phyloP scores from a whole-genome alignment of 73 alveolate genomes.

The Tetrahymena thermophila region DNA sequence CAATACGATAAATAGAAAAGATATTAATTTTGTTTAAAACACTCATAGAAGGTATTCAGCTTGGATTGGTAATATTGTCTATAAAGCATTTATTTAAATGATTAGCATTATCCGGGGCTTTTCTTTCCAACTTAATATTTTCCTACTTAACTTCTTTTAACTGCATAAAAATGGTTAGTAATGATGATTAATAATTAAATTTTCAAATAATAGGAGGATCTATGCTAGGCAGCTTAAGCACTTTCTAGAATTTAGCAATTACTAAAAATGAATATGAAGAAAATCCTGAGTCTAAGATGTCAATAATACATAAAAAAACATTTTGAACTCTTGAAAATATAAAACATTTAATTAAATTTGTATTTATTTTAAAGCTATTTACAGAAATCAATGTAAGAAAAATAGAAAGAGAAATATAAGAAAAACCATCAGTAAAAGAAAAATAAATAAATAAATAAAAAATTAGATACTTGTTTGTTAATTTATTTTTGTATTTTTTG shows the following conservation, averaged over 20 bases:
- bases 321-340: neutral
- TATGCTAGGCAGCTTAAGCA: conserved; percentile 33
- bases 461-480: too few species aligned
- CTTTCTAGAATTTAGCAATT: conserved; percentile 27
- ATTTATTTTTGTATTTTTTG: too few species aligned
- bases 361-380: too few species aligned
- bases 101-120: too few species aligned
- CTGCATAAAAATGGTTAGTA: neutral
- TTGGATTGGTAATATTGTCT: conserved; percentile 18
- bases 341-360: too few species aligned
- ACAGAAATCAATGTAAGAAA: too few species aligned
- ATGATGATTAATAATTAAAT: neutral
- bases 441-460: too few species aligned
- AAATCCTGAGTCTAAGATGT: conserved; percentile 35
- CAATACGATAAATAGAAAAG: conserved; percentile 5
- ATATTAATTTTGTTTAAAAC: conserved; percentile 27
- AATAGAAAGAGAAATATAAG: too few species aligned
- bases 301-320: conserved; percentile 27
- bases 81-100: too few species aligned
- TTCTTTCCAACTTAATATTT: too few species aligned
- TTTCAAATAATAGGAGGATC: neutral
- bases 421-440: too few species aligned
- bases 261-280: conserved; percentile 31
- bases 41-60: conserved; percentile 23
- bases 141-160: too few species aligned